Conservation (phyloP, 331 rosid genomes). For the Cydonia oblonga region DNA sequence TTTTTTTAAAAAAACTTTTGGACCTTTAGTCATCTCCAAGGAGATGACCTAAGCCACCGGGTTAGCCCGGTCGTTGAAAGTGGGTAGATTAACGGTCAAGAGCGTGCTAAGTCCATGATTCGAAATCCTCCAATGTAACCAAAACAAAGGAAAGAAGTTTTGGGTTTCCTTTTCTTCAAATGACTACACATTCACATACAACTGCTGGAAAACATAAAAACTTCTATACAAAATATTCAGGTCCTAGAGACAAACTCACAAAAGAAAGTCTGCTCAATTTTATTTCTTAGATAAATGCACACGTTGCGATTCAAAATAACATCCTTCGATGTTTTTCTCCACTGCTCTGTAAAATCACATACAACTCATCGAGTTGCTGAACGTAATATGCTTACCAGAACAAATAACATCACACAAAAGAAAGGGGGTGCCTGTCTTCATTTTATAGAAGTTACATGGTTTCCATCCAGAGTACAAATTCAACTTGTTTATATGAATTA, state of each 20-base stretch:
- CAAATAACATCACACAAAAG: conserved; percentile 6
- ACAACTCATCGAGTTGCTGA: background rate
- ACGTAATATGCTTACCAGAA: background rate
- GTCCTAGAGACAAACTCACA: background rate
- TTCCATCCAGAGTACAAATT: conserved; percentile 25
- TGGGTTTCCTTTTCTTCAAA: too few species aligned
- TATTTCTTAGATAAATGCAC: background rate
- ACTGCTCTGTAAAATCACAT: background rate
- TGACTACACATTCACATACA: too few species aligned
- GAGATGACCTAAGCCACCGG: too few species aligned
- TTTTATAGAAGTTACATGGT: conserved; percentile 22
- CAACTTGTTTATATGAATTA: conserved; percentile 19
- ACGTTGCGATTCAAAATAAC: background rate
- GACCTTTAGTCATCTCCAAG: too few species aligned
- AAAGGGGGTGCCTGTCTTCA: conserved; percentile 15
- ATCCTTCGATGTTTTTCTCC: background rate
- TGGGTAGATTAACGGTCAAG: too few species aligned
- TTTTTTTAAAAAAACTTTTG: too few species aligned
- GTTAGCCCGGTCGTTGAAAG: too few species aligned
- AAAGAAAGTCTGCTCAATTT: background rate
- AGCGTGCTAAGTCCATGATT: too few species aligned
- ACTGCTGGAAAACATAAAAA: background rate
- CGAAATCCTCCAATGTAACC: too few species aligned
- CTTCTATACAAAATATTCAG: background rate
- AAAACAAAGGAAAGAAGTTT: too few species aligned